Evolutionary conservation across 202 grass and related monocot genomes (phyloP).

Genomic region (Eragrostis tef): DNA sequence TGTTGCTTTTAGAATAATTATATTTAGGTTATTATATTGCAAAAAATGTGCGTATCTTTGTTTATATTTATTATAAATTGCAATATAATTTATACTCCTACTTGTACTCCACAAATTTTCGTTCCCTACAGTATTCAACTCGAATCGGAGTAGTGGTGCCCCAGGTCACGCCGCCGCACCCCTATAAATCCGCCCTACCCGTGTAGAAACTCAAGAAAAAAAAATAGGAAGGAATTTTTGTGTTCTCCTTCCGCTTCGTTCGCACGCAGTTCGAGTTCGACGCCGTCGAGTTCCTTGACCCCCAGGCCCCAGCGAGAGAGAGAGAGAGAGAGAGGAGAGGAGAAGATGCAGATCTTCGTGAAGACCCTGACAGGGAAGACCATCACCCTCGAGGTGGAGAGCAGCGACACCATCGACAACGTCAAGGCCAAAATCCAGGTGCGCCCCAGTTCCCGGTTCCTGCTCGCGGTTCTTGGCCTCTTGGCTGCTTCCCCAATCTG

Average conservation of each 20-base stretch:
- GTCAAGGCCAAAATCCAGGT: slow-evolving; percentile 91
- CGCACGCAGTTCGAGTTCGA: slow-evolving; percentile 36
- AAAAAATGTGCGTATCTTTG: no score
- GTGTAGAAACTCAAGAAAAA: background rate
- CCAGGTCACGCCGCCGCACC: background rate
- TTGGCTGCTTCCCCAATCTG: background rate
- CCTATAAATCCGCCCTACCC: slow-evolving; percentile 39
- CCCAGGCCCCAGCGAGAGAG: no score
- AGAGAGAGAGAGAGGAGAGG: background rate
- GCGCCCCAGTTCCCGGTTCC: background rate
- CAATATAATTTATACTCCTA: no score
- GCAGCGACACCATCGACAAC: slow-evolving; percentile 92
- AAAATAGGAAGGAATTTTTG: background rate
- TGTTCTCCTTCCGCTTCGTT: slow-evolving; percentile 31
- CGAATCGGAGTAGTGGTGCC: background rate
- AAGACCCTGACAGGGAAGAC: slow-evolving; percentile 87
- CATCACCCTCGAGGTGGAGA: slow-evolving; percentile 89
- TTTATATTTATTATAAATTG: no score
- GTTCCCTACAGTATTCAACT: background rate
- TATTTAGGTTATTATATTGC: no score
- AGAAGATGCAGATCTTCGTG: slow-evolving; percentile 96
- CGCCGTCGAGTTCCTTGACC: slow-evolving; percentile 11
- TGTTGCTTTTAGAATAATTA: no score
- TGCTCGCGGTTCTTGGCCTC: background rate
- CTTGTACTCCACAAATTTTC: no score